phyloP scores from a whole-genome alignment of 2,329 filamentous ascomycete species.

The Orbilia ellipsospora region DNA sequence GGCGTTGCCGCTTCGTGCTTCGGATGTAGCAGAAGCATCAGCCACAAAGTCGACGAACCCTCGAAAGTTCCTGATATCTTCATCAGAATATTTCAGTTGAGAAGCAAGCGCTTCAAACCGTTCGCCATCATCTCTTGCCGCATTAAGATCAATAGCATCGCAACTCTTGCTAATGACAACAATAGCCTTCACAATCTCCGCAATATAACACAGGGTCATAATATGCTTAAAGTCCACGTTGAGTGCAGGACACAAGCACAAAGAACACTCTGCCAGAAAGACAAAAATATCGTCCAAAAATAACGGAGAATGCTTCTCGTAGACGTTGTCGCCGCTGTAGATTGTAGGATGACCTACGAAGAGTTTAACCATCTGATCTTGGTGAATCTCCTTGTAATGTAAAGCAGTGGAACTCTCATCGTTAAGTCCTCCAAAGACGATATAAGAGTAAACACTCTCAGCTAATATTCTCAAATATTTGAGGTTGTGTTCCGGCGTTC shows the following conservation, averaged over 20 bases:
- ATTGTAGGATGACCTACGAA: slow-evolving; percentile 71
- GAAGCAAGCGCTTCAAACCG: slow-evolving; percentile 20
- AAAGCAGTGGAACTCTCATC: slow-evolving; percentile 72
- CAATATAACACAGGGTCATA: slow-evolving; percentile 85
- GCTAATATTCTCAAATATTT: slow-evolving; percentile 88
- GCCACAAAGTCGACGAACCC: slow-evolving; percentile 41
- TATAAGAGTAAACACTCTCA: slow-evolving; percentile 87
- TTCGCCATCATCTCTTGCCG: slow-evolving; percentile 21
- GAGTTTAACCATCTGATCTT: slow-evolving; percentile 78
- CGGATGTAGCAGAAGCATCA: slow-evolving; percentile 13
- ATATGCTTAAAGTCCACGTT: slow-evolving; percentile 81
- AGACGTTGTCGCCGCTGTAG: slow-evolving; percentile 63
- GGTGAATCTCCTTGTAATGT: slow-evolving; percentile 76
- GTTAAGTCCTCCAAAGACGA: slow-evolving; percentile 78
- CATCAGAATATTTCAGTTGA: slow-evolving; percentile 26
- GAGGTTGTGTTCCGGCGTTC: slow-evolving; percentile 82
- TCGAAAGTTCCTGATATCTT: slow-evolving; percentile 40
- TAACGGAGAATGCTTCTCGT: slow-evolving; percentile 66
- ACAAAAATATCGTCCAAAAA: slow-evolving; percentile 78
- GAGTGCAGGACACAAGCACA: slow-evolving; percentile 75
- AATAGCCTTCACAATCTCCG: slow-evolving; percentile 87
- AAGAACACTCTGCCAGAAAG: slow-evolving; percentile 82
- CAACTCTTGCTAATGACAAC: slow-evolving; percentile 66
- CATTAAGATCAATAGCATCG: slow-evolving; percentile 36
- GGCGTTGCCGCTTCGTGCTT: slow-evolving; percentile 5